Percentiles rank a stretch among this genome's conserved stretches.
Conservation (phyloP, 805 yeast genomes). For the Yarrowia yakushimensis region DNA sequence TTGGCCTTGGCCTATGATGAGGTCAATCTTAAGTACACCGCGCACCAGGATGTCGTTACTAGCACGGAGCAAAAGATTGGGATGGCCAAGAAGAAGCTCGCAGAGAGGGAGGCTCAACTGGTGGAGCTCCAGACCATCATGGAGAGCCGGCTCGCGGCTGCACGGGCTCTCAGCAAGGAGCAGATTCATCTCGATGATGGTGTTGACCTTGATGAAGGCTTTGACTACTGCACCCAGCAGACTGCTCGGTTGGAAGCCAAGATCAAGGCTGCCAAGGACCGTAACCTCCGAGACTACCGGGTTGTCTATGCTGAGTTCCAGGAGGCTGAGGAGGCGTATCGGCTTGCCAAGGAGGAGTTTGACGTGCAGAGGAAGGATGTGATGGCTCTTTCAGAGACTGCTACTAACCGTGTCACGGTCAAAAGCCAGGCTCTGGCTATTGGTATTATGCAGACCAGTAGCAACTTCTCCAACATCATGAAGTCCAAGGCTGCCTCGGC, state of each 20-base stretch:
- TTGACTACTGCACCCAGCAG: neutral
- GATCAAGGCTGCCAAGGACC: neutral
- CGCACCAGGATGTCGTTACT: slow-evolving; percentile 25
- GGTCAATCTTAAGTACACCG: slow-evolving; percentile 34
- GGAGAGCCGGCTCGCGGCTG: neutral
- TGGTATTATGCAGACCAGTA: neutral
- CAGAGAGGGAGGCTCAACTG: slow-evolving; percentile 25
- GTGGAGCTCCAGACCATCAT: neutral
- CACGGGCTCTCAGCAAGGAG: neutral
- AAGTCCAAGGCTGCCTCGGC: slow-evolving; percentile 2
- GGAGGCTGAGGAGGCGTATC: neutral
- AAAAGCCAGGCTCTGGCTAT: neutral
- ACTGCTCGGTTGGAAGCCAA: neutral
- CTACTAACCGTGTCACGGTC: neutral
- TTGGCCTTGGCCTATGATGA: neutral
- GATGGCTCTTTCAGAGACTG: neutral
- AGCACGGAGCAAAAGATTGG: slow-evolving; percentile 44
- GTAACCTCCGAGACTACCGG: neutral
- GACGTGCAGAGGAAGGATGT: neutral
- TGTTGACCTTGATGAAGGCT: neutral
- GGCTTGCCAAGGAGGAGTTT: neutral
- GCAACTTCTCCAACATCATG: neutral
- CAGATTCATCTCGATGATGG: neutral
- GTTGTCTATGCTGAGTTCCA: neutral
- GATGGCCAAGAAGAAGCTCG: slow-evolving; percentile 68